phyloP scores from a whole-genome alignment of 78 protist genomes.

The Emiliania huxleyi region DNA sequence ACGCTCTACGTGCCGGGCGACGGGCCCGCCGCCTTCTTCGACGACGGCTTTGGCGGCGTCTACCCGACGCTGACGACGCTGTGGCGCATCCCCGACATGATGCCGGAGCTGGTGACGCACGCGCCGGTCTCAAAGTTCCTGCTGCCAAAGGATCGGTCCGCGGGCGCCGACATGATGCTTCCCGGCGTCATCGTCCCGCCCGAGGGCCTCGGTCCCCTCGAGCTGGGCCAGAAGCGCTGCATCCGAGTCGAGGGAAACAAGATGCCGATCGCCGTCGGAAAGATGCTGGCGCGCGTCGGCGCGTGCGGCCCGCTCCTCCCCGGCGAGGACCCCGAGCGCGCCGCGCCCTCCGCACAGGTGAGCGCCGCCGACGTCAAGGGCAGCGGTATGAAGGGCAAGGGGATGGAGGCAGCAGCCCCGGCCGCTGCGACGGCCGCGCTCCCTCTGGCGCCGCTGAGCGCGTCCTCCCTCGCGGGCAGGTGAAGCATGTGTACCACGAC shows the following conservation, averaged over 20 bases:
- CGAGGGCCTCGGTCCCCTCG: not conserved
- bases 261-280: not conserved
- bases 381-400: slow-evolving; percentile 11
- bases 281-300: no score
- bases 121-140: not conserved
- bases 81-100: not conserved
- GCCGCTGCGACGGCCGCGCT: no score
- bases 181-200: slow-evolving; percentile 16
- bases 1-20: not conserved
- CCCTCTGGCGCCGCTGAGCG: no score
- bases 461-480: no score
- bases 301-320: no score
- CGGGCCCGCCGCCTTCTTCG: not conserved
- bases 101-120: not conserved
- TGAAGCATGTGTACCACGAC: not conserved
- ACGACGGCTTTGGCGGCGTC: slow-evolving; percentile 17
- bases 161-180: slow-evolving; percentile 24
- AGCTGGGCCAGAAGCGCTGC: not conserved
- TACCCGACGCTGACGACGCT: not conserved
- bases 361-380: not conserved
- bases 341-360: no score
- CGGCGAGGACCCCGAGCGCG: no score
- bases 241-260: not conserved
- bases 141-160: not conserved
- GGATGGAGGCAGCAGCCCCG: no score